Evolutionary conservation across 768 basidiomycete genomes (phyloP), one percentile per base, ranked within the genome.

Genomic region (Neoboletus magnificus): DNA sequence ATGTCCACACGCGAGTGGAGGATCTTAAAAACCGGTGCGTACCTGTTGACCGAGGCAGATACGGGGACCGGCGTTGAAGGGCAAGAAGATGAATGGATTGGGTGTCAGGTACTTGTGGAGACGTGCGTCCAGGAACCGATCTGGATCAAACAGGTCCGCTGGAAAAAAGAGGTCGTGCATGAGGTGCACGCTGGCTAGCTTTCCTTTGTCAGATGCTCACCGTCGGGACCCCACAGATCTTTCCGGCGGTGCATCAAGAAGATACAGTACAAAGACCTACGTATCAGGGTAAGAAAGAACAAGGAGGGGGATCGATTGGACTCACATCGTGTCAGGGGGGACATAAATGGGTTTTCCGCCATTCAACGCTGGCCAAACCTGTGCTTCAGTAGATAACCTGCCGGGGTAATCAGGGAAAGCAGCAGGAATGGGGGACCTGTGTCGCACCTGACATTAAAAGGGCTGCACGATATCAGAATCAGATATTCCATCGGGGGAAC

Each of bases 11-110:
- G n/a, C 36, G n/a, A 7, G 36, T n/a, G 4, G 44, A 20, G 39
- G 20, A 41, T 41, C 40, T 18, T 35, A 6, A 39, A 9, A n/a
- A 37, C 8, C 11, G 20, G 40, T 20, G 22, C 52, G 20, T 22
- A 72, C 69, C 68, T 78, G 77, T 58, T 79, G 77, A 0, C 79
- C 85, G 10, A 85, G 74, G 52, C 85, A 86, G 56, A 84, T 82
- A 11, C 86, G 74, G 6, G 85, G 86, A 1, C 83, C 86, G 1
- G 83, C 84, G 55, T 85, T 85, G 72, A 87, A 87, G 0, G 86
- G 85, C 6, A 82, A 69, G 67, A 87, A 87, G 57, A 89, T 87
- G 74, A 81, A 85, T 1, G 85, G 84, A 56, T 86, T 86, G 2
- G 77, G 75, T 0, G 72, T 73, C 20, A 85, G 71, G 54, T 82